Percentiles rank a stretch among this genome's conserved stretches.
phyloP scores from a whole-genome alignment of 192 early-diverging fungal species.

The Cladochytrium replicatum region DNA sequence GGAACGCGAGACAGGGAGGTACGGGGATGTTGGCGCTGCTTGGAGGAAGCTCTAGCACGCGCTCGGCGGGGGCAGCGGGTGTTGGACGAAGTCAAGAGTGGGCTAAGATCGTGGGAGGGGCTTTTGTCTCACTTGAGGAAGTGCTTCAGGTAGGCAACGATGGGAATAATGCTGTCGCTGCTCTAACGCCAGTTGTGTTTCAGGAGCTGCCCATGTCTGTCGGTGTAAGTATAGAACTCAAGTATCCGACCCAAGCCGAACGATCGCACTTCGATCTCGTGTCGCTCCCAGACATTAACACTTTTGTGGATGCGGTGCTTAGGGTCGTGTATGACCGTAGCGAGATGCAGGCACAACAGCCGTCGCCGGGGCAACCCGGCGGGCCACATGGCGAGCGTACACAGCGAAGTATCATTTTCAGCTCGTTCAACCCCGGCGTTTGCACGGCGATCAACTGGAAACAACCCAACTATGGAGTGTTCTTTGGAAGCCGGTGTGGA shows the following conservation, averaged over 20 bases:
- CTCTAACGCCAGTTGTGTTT: not conserved
- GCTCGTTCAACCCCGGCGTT: slow-evolving; percentile 80
- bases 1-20: too few species aligned
- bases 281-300: slow-evolving; percentile 64
- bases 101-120: slow-evolving; percentile 10
- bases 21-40: too few species aligned
- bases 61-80: slow-evolving; percentile 11
- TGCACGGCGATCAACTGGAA: slow-evolving; percentile 98
- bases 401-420: slow-evolving; percentile 63
- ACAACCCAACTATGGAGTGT: slow-evolving; percentile 95
- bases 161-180: not conserved
- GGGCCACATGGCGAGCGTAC: too few species aligned
- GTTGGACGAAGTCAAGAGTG: slow-evolving; percentile 17
- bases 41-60: not conserved
- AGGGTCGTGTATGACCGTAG: slow-evolving; percentile 75
- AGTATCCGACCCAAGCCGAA: slow-evolving; percentile 72
- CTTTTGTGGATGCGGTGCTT: slow-evolving; percentile 79
- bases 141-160: slow-evolving; percentile 54
- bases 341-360: too few species aligned
- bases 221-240: slow-evolving; percentile 79
- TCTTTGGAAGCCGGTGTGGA: slow-evolving; percentile 81
- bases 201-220: slow-evolving; percentile 59
- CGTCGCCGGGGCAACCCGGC: too few species aligned
- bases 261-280: slow-evolving; percentile 35
- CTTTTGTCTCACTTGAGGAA: slow-evolving; percentile 53